Base-by-base conservation (phyloP, 345 rosid genomes). In the Gossypium thurberi region DNA sequence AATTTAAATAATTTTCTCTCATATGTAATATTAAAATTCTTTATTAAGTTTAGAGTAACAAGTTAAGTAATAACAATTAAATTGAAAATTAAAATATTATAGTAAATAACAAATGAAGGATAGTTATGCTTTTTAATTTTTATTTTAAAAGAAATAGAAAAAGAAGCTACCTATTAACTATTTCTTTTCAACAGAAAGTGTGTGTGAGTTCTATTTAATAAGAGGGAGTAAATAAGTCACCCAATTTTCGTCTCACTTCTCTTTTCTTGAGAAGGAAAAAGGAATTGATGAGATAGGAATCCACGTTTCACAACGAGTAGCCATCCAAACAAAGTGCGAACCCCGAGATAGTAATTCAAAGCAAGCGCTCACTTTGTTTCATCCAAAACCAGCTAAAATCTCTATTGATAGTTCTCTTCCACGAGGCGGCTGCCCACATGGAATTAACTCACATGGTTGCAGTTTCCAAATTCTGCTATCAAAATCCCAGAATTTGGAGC, bases 391-490 rank as follows among this genome's bases (percentile, higher is more conserved):
- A 44, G 0, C 18, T 10, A 9, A 50, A 55, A 26, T 0, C n/a
- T 52, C 47, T 17, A 8, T 37, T 20, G 6, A 57, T 8, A 10
- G 8, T 4, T 61, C 64, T 43, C 48, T 25, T 26, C 50, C 69
- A 18, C 50, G 50, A 40, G 68, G 21, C 23, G 47, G 10, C 13
- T 25, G 57, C 18, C n/a, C 73, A 6, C 6, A 46, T 64, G 74
- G 74, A 71, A 44, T 21, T 58, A 57, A 12, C 75, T 6, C 69
- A 20, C 58, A 72, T 80, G 72, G 26, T 21, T 43, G 43, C 67
- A 23, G 21, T 44, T 72, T 37, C 76, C 42, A 40, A 12, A 28
- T n/a, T 78, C 26, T 13, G 25, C 58, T 74, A 15, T 42, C 82
- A 26, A 76, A 60, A 18, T 75, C 72, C 48, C 69, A 56, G 52